These are phyloP conservation scores for Westerdykella ornata DNA, from an alignment of 2,329 filamentous ascomycete species.

Conservation along the genomic window DNA sequence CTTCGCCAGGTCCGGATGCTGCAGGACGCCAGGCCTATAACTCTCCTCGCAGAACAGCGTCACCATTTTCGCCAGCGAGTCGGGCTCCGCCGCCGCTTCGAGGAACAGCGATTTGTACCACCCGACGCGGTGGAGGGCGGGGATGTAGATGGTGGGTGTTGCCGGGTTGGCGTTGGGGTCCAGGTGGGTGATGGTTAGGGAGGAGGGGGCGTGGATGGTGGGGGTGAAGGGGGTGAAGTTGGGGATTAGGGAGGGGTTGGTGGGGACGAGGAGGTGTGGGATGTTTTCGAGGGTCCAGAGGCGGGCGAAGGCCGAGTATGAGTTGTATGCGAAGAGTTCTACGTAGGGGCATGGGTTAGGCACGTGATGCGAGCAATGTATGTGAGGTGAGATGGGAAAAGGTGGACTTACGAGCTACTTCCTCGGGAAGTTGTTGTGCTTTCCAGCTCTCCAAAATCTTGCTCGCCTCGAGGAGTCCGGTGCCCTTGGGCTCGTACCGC, in stretches of 20 bases:
- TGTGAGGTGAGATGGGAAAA: background rate
- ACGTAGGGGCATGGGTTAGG: background rate
- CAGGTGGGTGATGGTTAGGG: constrained; percentile 13
- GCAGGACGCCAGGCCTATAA: constrained; percentile 26
- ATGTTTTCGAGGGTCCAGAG: constrained; percentile 31
- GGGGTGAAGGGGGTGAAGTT: constrained; percentile 23
- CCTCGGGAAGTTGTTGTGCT: constrained; percentile 19
- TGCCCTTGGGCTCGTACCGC: constrained; percentile 32
- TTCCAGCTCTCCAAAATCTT: constrained; percentile 31
- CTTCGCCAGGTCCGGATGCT: constrained; percentile 29
- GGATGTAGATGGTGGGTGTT: constrained; percentile 21
- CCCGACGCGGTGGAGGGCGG: constrained; percentile 31
- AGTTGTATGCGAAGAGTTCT: constrained; percentile 26
- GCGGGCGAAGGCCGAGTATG: constrained; percentile 25
- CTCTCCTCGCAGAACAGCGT: constrained; percentile 23
- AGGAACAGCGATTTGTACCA: constrained; percentile 36
- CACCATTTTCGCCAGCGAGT: constrained; percentile 24
- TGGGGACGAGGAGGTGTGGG: constrained; percentile 32
- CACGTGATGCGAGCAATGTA: background rate
- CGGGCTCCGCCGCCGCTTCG: constrained; percentile 22
- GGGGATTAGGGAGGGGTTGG: constrained; percentile 20
- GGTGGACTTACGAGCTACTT: constrained; percentile 21
- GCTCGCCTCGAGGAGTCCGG: constrained; percentile 28
- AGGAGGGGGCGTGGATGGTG: constrained; percentile 19
- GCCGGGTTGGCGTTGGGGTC: constrained; percentile 8